These are phyloP conservation scores for Neurospora tetrasperma DNA, from an alignment of 495 filamentous ascomycete genomes.

Conservation along the genomic window DNA sequence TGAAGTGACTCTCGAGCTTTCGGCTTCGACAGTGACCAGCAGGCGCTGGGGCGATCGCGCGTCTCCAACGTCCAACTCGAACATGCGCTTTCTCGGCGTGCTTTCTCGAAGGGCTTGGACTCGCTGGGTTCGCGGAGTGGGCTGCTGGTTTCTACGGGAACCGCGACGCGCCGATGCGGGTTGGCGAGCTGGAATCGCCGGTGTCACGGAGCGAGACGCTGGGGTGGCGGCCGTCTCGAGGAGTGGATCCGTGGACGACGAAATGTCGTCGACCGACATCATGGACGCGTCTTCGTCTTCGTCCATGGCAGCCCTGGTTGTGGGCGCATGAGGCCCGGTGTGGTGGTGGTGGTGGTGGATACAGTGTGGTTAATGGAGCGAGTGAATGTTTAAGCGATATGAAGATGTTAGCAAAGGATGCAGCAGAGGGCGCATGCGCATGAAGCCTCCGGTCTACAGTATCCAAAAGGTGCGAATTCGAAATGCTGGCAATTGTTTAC, in stretches of 20 bases:
- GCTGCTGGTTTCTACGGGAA: constrained; percentile 12
- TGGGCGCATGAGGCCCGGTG: not conserved
- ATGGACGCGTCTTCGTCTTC: constrained; percentile 13
- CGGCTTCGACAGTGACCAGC: constrained; percentile 43
- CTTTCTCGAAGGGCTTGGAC: constrained; percentile 15
- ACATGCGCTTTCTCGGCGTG: constrained; percentile 43
- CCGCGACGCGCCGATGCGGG: constrained; percentile 20
- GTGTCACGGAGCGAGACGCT: constrained; percentile 16
- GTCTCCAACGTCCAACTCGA: constrained; percentile 43
- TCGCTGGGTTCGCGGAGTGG: constrained; percentile 16
- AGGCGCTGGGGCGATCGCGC: constrained; percentile 39
- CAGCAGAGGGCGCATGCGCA: not conserved
- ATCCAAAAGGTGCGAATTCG: not conserved
- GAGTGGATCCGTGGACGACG: constrained; percentile 40
- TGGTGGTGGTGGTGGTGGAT: not conserved
- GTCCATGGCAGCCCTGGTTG: constrained; percentile 7
- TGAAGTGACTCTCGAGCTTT: constrained; percentile 17
- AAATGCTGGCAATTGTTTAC: not conserved
- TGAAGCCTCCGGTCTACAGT: not conserved
- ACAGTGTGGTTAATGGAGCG: too few species aligned
- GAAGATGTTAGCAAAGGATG: not conserved
- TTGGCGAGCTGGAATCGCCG: not conserved
- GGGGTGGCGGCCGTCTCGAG: constrained; percentile 23
- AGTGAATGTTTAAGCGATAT: not conserved
- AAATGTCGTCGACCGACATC: constrained; percentile 26